Conservation (phyloP, 2,329 filamentous ascomycete species). For the Pseudomassariella vexata region DNA sequence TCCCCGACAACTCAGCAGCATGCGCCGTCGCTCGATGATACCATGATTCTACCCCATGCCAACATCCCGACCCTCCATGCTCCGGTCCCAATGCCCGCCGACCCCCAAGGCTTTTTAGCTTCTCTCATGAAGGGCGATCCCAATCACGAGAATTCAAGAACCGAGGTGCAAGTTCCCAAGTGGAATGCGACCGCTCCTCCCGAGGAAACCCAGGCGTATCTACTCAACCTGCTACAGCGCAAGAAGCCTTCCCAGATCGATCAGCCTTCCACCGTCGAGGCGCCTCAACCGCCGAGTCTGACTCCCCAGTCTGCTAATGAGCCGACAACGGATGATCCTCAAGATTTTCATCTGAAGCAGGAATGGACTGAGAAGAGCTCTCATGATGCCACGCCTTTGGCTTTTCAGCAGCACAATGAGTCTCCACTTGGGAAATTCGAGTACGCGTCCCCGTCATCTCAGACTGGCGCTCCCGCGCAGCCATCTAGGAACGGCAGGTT, state of each 20-base stretch:
- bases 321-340: conserved; percentile 20
- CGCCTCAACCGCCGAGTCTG: conserved; percentile 34
- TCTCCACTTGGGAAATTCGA: conserved; percentile 21
- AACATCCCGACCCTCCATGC: conserved; percentile 42
- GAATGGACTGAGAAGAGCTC: conserved; percentile 13
- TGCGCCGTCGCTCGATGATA: conserved; percentile 14
- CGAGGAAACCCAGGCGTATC: conserved; percentile 73
- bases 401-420: conserved; percentile 14
- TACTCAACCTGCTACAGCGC: conserved; percentile 80
- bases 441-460: conserved; percentile 20
- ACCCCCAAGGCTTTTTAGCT: conserved; percentile 52
- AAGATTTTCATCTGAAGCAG: conserved; percentile 16
- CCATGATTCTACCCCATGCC: conserved; percentile 15
- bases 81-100: conserved; percentile 49
- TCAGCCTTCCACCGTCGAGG: conserved; percentile 33
- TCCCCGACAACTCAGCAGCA: conserved; percentile 17
- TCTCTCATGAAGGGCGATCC: conserved; percentile 54
- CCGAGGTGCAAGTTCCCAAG: conserved; percentile 25
- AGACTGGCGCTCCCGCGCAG: conserved; percentile 15
- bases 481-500: conserved; percentile 23
- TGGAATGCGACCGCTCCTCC: conserved; percentile 48
- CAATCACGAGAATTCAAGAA: conserved; percentile 38
- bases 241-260: conserved; percentile 62
- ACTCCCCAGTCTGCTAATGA: conserved; percentile 37
- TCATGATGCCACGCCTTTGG: conserved; percentile 19